Percentiles rank a stretch among this genome's conserved stretches.
Conservation (phyloP, 176 grass and related monocot species). For the Eleusine coracana region DNA sequence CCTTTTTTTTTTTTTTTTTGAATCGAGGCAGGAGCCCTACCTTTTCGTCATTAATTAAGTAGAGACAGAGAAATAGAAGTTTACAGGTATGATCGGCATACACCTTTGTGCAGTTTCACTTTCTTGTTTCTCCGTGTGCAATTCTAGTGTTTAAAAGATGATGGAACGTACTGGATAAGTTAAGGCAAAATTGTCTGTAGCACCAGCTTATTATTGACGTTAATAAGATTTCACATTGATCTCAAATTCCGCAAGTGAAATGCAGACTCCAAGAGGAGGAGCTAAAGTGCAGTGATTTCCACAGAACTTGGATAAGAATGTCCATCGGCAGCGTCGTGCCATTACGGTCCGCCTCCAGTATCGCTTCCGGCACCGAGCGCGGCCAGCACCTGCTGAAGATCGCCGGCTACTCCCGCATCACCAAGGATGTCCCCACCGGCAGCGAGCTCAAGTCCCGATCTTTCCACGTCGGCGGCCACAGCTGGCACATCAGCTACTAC, state of each 20-base stretch:
- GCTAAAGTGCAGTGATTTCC: too few species aligned
- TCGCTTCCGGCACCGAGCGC: neutral
- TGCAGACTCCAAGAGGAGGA: neutral
- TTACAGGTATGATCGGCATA: too few species aligned
- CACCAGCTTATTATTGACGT: too few species aligned
- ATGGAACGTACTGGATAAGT: too few species aligned
- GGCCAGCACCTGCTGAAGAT: slow-evolving; percentile 36
- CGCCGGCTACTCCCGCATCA: slow-evolving; percentile 28
- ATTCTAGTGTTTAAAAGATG: too few species aligned
- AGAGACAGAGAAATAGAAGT: too few species aligned
- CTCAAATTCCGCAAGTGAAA: neutral
- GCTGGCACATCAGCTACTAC: slow-evolving; percentile 18
- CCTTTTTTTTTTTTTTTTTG: too few species aligned
- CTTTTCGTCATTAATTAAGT: too few species aligned
- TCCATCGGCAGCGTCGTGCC: neutral
- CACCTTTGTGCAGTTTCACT: too few species aligned
- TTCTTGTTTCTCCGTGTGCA: too few species aligned
- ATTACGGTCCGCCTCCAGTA: neutral
- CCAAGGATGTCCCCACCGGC: neutral
- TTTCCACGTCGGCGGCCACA: neutral
- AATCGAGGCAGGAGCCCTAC: too few species aligned
- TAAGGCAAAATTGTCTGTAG: too few species aligned
- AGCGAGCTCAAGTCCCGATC: neutral
- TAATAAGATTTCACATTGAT: neutral
- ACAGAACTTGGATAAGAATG: neutral